Conservation (phyloP, 2,329 filamentous ascomycete genomes). For the Cryoendolithus antarcticus region DNA sequence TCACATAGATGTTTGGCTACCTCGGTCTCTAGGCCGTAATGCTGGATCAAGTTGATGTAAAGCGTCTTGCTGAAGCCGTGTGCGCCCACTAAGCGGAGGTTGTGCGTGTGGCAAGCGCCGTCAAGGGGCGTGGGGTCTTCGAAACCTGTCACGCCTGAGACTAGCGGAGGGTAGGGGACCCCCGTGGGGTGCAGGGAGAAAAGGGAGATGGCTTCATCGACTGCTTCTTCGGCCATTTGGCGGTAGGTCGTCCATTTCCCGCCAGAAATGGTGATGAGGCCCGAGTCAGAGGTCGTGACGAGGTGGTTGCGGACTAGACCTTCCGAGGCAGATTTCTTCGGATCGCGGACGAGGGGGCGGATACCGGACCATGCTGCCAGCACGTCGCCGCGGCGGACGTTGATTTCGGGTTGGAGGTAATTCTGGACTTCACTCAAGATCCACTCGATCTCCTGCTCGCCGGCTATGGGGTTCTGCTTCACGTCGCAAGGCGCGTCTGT, state of each 20-base stretch:
- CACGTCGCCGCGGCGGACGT: slow-evolving; percentile 74
- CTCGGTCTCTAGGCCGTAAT: slow-evolving; percentile 83
- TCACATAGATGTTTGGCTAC: slow-evolving; percentile 79
- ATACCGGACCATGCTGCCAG: slow-evolving; percentile 84
- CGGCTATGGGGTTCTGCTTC: slow-evolving; percentile 59
- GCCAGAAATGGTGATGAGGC: slow-evolving; percentile 72
- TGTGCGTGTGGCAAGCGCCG: slow-evolving; percentile 71
- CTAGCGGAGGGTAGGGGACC: slow-evolving; percentile 45
- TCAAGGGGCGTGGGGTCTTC: slow-evolving; percentile 60
- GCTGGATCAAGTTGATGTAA: slow-evolving; percentile 90
- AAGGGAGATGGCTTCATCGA: slow-evolving; percentile 62
- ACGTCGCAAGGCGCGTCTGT: slow-evolving; percentile 69
- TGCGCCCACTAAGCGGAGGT: slow-evolving; percentile 67
- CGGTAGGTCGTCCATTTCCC: slow-evolving; percentile 87
- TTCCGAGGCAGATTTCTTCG: slow-evolving; percentile 73
- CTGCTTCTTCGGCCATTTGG: slow-evolving; percentile 83
- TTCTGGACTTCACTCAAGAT: slow-evolving; percentile 72
- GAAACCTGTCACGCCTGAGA: slow-evolving; percentile 57
- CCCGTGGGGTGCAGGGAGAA: slow-evolving; percentile 51
- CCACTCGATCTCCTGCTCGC: slow-evolving; percentile 78
- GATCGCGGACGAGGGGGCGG: slow-evolving; percentile 72
- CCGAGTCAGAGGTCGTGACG: slow-evolving; percentile 65
- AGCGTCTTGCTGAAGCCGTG: slow-evolving; percentile 83
- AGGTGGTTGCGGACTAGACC: slow-evolving; percentile 81
- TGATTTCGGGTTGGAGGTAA: slow-evolving; percentile 74